Evolutionary conservation across 2,329 filamentous ascomycete species (phyloP).

Genomic region (Kalaharituber pfeilii): DNA sequence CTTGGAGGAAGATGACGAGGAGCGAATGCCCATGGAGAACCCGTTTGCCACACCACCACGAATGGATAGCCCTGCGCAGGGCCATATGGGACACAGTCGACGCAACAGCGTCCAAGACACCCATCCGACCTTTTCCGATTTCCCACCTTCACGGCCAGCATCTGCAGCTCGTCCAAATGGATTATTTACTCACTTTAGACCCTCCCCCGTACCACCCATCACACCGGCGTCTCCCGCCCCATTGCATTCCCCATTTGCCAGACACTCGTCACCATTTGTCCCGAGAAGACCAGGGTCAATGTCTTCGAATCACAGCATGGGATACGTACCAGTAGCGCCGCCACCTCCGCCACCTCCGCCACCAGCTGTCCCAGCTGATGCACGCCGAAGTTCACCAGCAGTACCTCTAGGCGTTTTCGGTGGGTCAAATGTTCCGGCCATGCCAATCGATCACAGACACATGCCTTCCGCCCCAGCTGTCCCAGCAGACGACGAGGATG

Average conservation of each 20-base stretch:
- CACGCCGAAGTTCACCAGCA: neutral
- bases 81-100: neutral
- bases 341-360: too few species aligned
- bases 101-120: neutral
- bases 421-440: neutral
- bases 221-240: neutral
- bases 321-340: too few species aligned
- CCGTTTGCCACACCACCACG: constrained; percentile 14
- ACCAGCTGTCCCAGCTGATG: neutral
- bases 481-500: neutral
- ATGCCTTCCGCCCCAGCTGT: neutral
- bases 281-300: neutral
- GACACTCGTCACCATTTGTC: neutral
- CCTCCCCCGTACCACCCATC: neutral
- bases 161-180: neutral
- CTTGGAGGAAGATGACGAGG: neutral
- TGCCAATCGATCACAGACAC: neutral
- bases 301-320: neutral
- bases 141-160: neutral
- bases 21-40: constrained; percentile 2
- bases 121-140: neutral
- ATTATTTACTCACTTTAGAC: neutral
- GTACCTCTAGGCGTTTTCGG: neutral
- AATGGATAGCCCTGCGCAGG: constrained; percentile 1
- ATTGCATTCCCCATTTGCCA: neutral